A percentile compares a stretch with the other conserved stretches of the same genome.
Evolutionary conservation across 108 stramenopile genomes (phyloP).

Genomic region (Pseudonitzschia multiseries): DNA sequence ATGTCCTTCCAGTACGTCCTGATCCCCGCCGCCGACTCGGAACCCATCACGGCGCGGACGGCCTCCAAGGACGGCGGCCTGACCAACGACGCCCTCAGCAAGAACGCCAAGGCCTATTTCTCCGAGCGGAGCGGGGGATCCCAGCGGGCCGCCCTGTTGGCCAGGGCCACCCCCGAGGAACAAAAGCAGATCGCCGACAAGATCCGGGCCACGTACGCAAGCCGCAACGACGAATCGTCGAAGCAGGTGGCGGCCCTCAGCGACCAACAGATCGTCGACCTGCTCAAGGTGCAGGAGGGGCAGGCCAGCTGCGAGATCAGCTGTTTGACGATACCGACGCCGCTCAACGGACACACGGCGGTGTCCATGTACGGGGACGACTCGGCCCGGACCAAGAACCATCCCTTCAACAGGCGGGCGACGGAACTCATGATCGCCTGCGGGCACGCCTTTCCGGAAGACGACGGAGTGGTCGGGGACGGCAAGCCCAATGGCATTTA

Average conservation of each 20-base stretch:
- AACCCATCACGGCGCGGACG: constrained; percentile 4
- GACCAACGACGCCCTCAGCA: constrained; percentile 53
- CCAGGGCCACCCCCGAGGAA: constrained; percentile 49
- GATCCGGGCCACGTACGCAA: constrained; percentile 44
- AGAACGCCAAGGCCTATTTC: constrained; percentile 70
- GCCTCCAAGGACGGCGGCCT: constrained; percentile 63
- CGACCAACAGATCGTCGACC: neutral
- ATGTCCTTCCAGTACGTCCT: constrained; percentile 15
- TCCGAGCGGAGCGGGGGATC: constrained; percentile 44
- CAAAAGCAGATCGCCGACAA: constrained; percentile 52
- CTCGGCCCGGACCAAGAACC: constrained; percentile 27
- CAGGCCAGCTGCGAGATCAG: constrained; percentile 1
- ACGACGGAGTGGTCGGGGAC: neutral
- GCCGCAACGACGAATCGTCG: neutral
- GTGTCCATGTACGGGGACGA: constrained; percentile 66
- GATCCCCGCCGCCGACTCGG: neutral
- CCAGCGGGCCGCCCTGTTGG: constrained; percentile 30
- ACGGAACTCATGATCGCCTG: constrained; percentile 56
- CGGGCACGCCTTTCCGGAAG: constrained; percentile 45
- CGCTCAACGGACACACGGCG: constrained; percentile 23
- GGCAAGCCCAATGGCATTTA: constrained; percentile 47
- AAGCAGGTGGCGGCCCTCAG: constrained; percentile 10
- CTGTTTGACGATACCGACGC: constrained; percentile 1
- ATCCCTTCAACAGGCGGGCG: constrained; percentile 55
- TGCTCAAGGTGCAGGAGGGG: neutral